Evolutionary conservation across 139 green algal genomes (phyloP), one percentile per base, ranked within the genome.

Genomic region (Trebouxia sp.): DNA sequence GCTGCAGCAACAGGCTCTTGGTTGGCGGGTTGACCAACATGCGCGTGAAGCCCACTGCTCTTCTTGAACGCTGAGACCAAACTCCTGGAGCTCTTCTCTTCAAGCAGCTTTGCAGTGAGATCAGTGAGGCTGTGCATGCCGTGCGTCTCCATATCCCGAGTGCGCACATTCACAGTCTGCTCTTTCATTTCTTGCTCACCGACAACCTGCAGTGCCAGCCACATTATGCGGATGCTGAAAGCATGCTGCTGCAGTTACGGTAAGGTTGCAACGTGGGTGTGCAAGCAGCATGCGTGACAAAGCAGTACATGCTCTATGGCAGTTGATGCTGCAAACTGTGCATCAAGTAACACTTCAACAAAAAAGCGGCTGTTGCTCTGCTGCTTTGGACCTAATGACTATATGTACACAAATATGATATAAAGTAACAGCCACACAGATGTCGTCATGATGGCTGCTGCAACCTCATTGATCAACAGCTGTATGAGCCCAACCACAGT

Each of bases 151-250:
- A 98, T 98, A 86, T 98, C 95, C 56, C 95, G 88, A 15, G 95
- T 98, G 85, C 95, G 93, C 79, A 98, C 92, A 84, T 98, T 98
- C 35, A 98, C 95, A 30, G 87, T 94, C 47, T 75, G 37, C n/a
- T 80, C 85, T 0, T 76, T 82, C 67, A 86, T 87, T 87, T 98
- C 94, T 82, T 92, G 66, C 88, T 96, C 92, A 17, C 93, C 93
- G 37, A 97, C 88, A 65, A 99, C 85, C 83, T 87, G 65, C 78
- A 65, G n/a, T 55, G 70, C 42, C 70, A 58, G 39, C 15, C 66
- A 28, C 32, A 45, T 12, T n/a, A n/a, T n/a, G n/a, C n/a, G n/a
- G n/a, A n/a, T n/a, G n/a, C n/a, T n/a, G n/a, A n/a, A n/a, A n/a
- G n/a, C n/a, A n/a, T n/a, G n/a, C n/a, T n/a, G n/a, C n/a, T n/a